Base-by-base conservation (phyloP, 2,329 filamentous ascomycete species). In the Pyricularia grisea region DNA sequence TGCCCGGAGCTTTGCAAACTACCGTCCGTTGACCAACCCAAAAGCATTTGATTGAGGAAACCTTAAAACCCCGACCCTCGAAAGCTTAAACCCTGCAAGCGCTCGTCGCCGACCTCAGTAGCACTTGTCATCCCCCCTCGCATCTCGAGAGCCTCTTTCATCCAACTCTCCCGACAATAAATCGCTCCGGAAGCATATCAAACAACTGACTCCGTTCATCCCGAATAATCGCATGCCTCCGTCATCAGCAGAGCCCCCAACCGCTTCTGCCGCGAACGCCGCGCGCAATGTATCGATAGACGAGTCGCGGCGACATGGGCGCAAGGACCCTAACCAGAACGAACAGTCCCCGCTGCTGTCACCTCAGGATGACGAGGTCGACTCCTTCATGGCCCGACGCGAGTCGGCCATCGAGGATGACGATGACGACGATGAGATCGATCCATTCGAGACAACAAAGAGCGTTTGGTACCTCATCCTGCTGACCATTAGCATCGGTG, bases 401-500 rank as follows among this genome's bases (percentile, higher is more conserved):
- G 67, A 66, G 11, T 67, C 68, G 61, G 28, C 64, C 60, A 60
- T 36, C 65, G 67, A 30, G 11, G 74, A 78, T 61, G 81, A 82
- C 74, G 77, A 81, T 64, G 78, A 79, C 25, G 77, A 82, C 74
- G 77, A 81, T 65, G 78, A 79, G 25, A 77, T 81, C 6, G 81
- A 84, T 71, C 78, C 80, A 20, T 82, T 79, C 68, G 85, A 93
- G 74, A 83, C 86, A 70, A 90, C 90, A 28, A 97, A 94, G 83
- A 94, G 91, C 78, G 82, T 89, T 65, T 93, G 90, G 88, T 97
- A 97, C 78, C 83, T 98, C 74, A 87, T 96, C 73, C 82, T 97
- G 71, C 81, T 98, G 78, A 97, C 94, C 7, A 83, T 97, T 71
- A 89, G 92, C 76, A 92, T 97, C 73, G 92, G 92, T 70, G 94